Base-by-base conservation (phyloP, 192 early-diverging fungal genomes). In the Backusella macrospora region DNA sequence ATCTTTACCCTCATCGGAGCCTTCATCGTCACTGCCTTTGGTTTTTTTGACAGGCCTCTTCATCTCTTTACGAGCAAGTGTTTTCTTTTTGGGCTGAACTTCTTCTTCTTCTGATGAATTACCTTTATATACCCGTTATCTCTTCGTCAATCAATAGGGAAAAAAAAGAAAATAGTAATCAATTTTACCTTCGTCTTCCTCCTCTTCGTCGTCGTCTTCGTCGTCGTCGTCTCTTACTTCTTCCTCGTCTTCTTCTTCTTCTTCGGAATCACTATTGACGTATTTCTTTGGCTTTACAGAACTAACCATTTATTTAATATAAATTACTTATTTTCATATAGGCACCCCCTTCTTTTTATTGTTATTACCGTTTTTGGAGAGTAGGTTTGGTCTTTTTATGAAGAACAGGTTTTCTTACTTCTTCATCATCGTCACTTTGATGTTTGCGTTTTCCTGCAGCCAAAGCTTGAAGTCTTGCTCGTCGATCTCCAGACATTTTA, bases 1-100 rank as follows among this genome's bases (percentile, higher is more conserved):
- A 48, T 74, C 78, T 37, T 81, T 84, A 1, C 76, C 84, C 64
- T 78, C 81, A 15, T 73, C 74, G 40, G 78, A 76, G 12, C 73
- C 81, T 2, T 84, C 78, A 48, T 74, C 78, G n/a, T 65, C 63
- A 29, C 65, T 70, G 21, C 52, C 64, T 71, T 79, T 75, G 12
- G 52, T 45, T 44, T 68, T 74, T 39, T 45, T 42, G 68, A 34
- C n/a, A 72, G 15, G 64, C 23, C 16, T 47, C 71, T 4, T 52
- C 44, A 47, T 18, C 14, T 46, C 37, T 10, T 26, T 78, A 16
- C 8, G 75, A 18, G 67, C 29, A 34, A 65, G 16, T 65, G 65
- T 0, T 26, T 66, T 52, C 16, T 44, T 76, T 48, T 47, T 71
- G 23, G 69, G 59, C 37, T 55, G 59, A 29, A 26, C 55, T 14